phyloP scores from a whole-genome alignment of 352 stramenopile species.

The Phytopythium delawarense region DNA sequence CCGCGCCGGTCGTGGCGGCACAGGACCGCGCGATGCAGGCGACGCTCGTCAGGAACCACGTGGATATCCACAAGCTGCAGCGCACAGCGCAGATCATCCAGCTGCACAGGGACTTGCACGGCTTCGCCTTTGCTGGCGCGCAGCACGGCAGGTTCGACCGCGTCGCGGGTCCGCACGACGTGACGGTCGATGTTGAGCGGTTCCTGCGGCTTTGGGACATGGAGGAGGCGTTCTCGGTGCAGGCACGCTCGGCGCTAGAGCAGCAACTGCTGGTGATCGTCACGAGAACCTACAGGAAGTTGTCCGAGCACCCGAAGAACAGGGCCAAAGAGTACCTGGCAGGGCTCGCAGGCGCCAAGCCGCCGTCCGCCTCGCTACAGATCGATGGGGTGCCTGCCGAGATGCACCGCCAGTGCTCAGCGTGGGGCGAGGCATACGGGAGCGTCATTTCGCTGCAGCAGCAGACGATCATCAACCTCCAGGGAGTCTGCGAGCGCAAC shows the following conservation, averaged over 20 bases:
- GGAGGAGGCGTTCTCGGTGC: constrained; percentile 27
- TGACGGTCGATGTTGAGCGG: constrained; percentile 30
- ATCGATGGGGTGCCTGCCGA: constrained; percentile 17
- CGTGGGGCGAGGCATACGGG: constrained; percentile 73
- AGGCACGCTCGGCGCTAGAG: constrained; percentile 35
- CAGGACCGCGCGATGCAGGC: constrained; percentile 47
- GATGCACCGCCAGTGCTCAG: constrained; percentile 24
- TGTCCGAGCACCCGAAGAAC: constrained; percentile 51
- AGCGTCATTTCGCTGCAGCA: constrained; percentile 77
- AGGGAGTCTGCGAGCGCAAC: constrained; percentile 48
- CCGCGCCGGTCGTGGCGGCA: constrained; percentile 39
- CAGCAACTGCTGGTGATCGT: constrained; percentile 68
- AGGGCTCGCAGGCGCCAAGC: constrained; percentile 35
- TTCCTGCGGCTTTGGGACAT: constrained; percentile 48
- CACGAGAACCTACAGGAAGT: constrained; percentile 42
- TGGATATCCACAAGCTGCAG: constrained; percentile 69
- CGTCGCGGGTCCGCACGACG: constrained; percentile 41
- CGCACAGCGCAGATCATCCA: constrained; percentile 38
- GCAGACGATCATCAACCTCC: constrained; percentile 60
- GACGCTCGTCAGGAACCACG: constrained; percentile 62
- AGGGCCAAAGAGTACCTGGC: constrained; percentile 70
- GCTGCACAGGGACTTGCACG: constrained; percentile 61
- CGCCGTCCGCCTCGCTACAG: constrained; percentile 10
- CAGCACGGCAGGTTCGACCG: constrained; percentile 43
- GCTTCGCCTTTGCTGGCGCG: constrained; percentile 33